Base-by-base conservation (phyloP, 2,329 filamentous ascomycete genomes). In the Penicillium sp. region DNA sequence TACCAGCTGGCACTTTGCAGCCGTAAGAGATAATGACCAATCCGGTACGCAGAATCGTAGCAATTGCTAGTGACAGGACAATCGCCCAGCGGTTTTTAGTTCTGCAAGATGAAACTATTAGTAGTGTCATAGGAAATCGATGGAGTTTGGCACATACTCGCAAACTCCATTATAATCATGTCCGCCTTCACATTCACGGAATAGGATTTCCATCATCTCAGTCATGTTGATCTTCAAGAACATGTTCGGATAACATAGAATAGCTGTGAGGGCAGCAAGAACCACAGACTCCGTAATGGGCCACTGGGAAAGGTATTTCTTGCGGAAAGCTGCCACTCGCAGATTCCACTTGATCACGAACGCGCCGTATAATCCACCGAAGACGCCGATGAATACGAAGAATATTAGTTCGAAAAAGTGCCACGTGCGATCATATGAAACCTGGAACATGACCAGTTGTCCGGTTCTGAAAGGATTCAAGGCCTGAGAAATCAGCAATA, bases 301-400 rank as follows among this genome's bases (percentile, higher is more conserved):
- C 75, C 96, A 95, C 62, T 90, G 85, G 2, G 86, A 82, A 4
- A 99, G 83, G 71, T 96, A 96, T 70, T 92, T 94, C 79, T 97
- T 98, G 56, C 95, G 87, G 75, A 99, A 98, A 0, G 92, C 87
- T 75, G 97, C 92, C 36, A 88, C 90, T 56, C 91, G 87, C 47
- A 99, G 79, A 73, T 99, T 97, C 92, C 94, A 97, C 73, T 97
- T 96, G 74, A 98, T 99, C 58, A 98, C 92, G 68, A 98, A 92
- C 14, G 94, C 94, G 56, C 95, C 95, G 67, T 99, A 99, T 2
- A 98, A 82, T 6, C 95, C 95, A 41, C 95, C 95, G 68, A 99
- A 98, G 31, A 95, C 84, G 49, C 95, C 95, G 62, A 99, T 87
- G 54, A 96, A 81, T 64, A 96, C 85, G 76, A 96, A 99, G 73